phyloP scores from a whole-genome alignment of 805 yeast species.

The Zygoascus tannicola region DNA sequence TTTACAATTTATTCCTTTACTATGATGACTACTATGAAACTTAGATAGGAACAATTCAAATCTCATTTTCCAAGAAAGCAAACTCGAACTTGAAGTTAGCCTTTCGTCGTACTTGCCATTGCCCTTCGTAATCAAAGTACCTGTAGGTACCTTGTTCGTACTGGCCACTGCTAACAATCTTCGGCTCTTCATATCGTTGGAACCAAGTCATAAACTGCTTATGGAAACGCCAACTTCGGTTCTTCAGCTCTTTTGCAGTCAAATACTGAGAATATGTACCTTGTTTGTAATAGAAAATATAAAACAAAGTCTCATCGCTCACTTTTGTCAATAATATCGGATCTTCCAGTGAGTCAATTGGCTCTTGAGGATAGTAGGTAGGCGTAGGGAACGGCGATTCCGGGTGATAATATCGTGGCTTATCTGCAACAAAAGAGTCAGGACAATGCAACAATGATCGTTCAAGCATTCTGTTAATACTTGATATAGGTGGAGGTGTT shows the following conservation, averaged over 20 bases:
- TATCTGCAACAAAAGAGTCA: conserved; percentile 84
- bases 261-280: conserved; percentile 62
- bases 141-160: conserved; percentile 52
- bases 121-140: conserved; percentile 74
- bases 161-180: conserved; percentile 30
- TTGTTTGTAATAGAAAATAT: conserved; percentile 80
- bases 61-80: conserved; percentile 35
- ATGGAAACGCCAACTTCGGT: conserved; percentile 78
- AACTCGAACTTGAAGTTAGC: conserved; percentile 47
- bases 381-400: conserved; percentile 83
- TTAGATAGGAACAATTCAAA: no score
- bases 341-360: conserved; percentile 43
- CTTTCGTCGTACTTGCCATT: conserved; percentile 55
- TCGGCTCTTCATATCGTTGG: conserved; percentile 52
- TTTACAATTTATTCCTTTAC: no score
- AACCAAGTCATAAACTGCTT: conserved; percentile 73
- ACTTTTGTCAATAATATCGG: conserved; percentile 55
- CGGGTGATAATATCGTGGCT: conserved; percentile 69
- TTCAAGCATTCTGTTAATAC: conserved; percentile 54
- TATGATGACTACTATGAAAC: no score
- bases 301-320: conserved; percentile 81
- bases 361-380: conserved; percentile 81
- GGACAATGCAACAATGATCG: conserved; percentile 83
- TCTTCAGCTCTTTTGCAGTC: conserved; percentile 71
- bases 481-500: conserved; percentile 44